A percentile compares a stretch with the other conserved stretches of the same genome.
These are phyloP conservation scores for Solanum pennellii DNA, from an alignment of 257 asterid species.

Conservation along the genomic window DNA sequence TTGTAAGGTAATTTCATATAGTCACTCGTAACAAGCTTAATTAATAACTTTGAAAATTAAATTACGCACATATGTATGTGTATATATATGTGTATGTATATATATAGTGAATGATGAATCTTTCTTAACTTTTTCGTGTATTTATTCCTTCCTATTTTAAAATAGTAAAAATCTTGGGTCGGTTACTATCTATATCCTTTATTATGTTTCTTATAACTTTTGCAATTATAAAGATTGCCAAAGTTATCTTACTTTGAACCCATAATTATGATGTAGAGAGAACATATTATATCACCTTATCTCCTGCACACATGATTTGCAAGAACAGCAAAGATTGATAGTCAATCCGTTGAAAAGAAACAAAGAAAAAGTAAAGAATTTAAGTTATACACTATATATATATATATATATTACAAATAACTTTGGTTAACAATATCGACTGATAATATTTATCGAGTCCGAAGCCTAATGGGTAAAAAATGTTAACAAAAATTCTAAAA, in stretches of 20 bases:
- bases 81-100: no score
- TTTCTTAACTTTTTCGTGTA: no score
- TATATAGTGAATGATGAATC: no score
- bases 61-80: no score
- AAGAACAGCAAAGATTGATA: not conserved
- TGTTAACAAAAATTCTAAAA: no score
- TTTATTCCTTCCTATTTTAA: not conserved
- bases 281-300: not conserved
- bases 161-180: not conserved
- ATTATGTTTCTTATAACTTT: not conserved
- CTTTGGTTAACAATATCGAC: no score
- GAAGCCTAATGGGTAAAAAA: no score
- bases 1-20: not conserved
- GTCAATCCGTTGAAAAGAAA: not conserved
- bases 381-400: not conserved
- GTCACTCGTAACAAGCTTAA: not conserved
- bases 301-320: not conserved
- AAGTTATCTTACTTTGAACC: not conserved
- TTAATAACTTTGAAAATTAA: not conserved
- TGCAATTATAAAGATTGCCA: not conserved
- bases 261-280: not conserved
- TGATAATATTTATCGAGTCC: no score
- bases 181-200: not conserved
- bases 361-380: not conserved
- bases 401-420: no score